Conservation (phyloP, 2,329 filamentous ascomycete genomes). For the Sporothrix inflata region DNA sequence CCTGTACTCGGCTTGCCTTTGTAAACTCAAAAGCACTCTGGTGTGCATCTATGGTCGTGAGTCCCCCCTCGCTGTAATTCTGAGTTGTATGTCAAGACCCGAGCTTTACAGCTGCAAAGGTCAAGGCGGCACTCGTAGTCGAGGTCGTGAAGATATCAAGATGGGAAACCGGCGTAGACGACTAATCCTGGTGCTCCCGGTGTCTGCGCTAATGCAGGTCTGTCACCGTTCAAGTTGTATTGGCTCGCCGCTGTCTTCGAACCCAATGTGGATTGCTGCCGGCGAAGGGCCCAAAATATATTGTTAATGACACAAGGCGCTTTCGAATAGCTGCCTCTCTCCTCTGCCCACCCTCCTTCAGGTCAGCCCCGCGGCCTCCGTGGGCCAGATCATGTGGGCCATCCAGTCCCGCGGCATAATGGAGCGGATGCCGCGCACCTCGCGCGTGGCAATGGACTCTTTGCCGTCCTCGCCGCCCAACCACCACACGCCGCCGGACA, state of each 20-base stretch:
- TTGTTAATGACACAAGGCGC: neutral
- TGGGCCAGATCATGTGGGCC: slow-evolving; percentile 36
- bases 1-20: neutral
- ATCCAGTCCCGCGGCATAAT: slow-evolving; percentile 35
- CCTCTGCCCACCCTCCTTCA: neutral
- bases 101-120: neutral
- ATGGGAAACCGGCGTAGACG: too few species aligned
- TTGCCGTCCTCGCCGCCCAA: slow-evolving; percentile 32
- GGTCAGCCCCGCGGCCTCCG: slow-evolving; percentile 33
- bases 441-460: slow-evolving; percentile 36
- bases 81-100: too few species aligned
- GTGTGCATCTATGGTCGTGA: neutral
- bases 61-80: too few species aligned
- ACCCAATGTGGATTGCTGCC: too few species aligned
- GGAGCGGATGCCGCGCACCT: slow-evolving; percentile 37
- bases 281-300: neutral
- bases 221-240: too few species aligned
- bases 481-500: slow-evolving; percentile 36
- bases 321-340: neutral
- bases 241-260: too few species aligned
- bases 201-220: too few species aligned
- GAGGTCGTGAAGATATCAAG: too few species aligned
- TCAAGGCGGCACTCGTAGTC: neutral
- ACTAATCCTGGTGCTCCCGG: too few species aligned
- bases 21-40: neutral